Base-by-base conservation (phyloP, 2,329 filamentous ascomycete genomes). In the Colletotrichum sansevieriae region DNA sequence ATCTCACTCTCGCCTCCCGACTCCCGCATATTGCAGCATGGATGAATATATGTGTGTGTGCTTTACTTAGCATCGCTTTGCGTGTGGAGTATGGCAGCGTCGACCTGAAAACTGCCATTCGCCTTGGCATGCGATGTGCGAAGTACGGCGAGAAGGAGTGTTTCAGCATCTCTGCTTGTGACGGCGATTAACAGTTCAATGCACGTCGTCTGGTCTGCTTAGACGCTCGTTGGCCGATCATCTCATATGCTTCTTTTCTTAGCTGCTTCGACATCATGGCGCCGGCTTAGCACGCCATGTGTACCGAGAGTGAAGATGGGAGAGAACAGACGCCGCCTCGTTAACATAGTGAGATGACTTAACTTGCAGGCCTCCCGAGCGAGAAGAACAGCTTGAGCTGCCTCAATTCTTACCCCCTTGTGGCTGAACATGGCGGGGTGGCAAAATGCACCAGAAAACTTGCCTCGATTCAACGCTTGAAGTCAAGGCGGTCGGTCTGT, bases 21-120 rank as follows among this genome's bases (percentile, higher is more conserved):
- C 43, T 46, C 25, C 44, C 41, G 49, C 51, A 51, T 43, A n/a
- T 13, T 55, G 62, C 54, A 49, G 25, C 49, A 60, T 60, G 33
- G 39, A 41, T 56, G 20, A 49, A 29, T 18, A 29, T 18, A 18
- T 39, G 18, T 39, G 66, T 49, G 12, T 52, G 55, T 69, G 49
- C 64, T 54, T 52, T 51, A 52, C 67, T 46, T 49, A 33, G 35
- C 58, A 68, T 68, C 25, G 47, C 67, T 39, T 63, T 59, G 37
- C 37, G 37, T 46, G 54, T 63, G 43, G 62, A 35, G 47, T 47
- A 37, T 22, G 15, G 44, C 35, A 39, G 39, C 20, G 35, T 62
- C 58, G 64, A 70, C 67, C 67, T 70, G 67, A 68, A 70, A 70
- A 68, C 64, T 43, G 54, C 67, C 51, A 67, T 13, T 43, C 20